A percentile compares a stretch with the other conserved stretches of the same genome.
phyloP scores from a whole-genome alignment of 495 filamentous ascomycete species.

The Daldinia concentrica region DNA sequence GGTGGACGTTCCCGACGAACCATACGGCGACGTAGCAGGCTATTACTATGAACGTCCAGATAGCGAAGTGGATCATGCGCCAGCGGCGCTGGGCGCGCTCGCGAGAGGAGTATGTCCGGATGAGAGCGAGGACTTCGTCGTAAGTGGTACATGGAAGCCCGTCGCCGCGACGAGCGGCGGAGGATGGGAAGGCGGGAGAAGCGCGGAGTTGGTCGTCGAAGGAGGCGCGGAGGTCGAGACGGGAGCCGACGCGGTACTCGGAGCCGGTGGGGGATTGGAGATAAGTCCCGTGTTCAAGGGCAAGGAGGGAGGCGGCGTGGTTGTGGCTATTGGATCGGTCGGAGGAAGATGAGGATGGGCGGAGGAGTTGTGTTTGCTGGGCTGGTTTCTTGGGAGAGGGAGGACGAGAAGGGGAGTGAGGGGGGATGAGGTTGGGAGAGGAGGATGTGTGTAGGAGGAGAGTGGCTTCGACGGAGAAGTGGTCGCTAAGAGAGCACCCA shows the following conservation, averaged over 20 bases:
- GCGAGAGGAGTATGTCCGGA: slow-evolving; percentile 69
- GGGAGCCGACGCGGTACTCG: slow-evolving; percentile 30
- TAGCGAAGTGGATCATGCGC: slow-evolving; percentile 76
- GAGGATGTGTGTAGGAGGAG: slow-evolving; percentile 56
- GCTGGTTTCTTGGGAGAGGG: slow-evolving; percentile 1
- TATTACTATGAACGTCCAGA: slow-evolving; percentile 69
- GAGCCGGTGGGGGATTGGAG: slow-evolving; percentile 49
- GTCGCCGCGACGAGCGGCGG: slow-evolving; percentile 34
- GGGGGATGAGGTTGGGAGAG: not conserved
- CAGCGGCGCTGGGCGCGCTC: slow-evolving; percentile 74
- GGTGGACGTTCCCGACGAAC: slow-evolving; percentile 75
- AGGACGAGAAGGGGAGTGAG: slow-evolving; percentile 8
- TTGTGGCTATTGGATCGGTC: slow-evolving; percentile 8
- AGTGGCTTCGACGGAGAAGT: slow-evolving; percentile 84
- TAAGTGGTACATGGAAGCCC: slow-evolving; percentile 61
- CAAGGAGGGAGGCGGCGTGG: slow-evolving; percentile 47
- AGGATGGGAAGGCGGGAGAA: slow-evolving; percentile 10
- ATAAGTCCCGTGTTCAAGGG: slow-evolving; percentile 52
- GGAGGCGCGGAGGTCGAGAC: slow-evolving; percentile 34
- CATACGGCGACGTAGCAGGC: slow-evolving; percentile 82
- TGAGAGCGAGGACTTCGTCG: slow-evolving; percentile 75
- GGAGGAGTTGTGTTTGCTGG: not conserved
- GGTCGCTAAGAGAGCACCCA: slow-evolving; percentile 87
- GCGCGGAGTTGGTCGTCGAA: slow-evolving; percentile 45
- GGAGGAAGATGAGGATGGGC: slow-evolving; percentile 10